Evolutionary conservation across 768 basidiomycete species (phyloP).

Genomic region (Serendipita sp.): DNA sequence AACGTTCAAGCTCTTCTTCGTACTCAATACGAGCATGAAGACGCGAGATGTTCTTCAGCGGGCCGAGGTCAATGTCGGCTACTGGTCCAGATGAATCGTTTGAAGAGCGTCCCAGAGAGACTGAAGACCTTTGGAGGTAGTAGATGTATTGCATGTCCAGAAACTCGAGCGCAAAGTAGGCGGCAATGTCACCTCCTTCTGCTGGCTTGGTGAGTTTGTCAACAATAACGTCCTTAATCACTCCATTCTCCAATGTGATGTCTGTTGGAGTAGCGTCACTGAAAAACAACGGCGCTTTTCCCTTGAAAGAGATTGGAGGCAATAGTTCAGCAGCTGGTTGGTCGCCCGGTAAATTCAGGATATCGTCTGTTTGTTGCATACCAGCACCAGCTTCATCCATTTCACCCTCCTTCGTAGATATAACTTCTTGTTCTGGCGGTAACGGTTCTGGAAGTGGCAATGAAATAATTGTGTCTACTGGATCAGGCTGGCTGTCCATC

Average conservation of each 20-base stretch:
- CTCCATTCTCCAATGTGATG: not conserved
- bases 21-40: conserved; percentile 92
- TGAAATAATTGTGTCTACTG: not conserved
- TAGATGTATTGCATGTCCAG: conserved; percentile 5
- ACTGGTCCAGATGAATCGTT: conserved; percentile 12
- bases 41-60: conserved; percentile 93
- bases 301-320: not conserved
- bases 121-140: conserved; percentile 1
- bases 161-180: not conserved
- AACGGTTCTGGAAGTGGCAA: not conserved
- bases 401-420: not conserved
- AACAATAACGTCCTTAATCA: not conserved
- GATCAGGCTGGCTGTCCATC: not conserved
- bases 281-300: not conserved
- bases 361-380: not conserved
- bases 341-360: not conserved
- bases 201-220: not conserved
- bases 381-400: not conserved
- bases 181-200: not conserved
- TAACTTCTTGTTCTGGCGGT: not conserved
- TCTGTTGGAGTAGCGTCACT: not conserved
- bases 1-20: conserved; percentile 76
- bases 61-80: conserved; percentile 64
- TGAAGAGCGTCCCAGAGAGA: conserved; percentile 3
- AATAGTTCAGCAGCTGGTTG: not conserved